Percentiles rank a stretch among this genome's conserved stretches.
Conservation (phyloP, 2,329 filamentous ascomycete species). For the Talaromyces verruculosus region DNA sequence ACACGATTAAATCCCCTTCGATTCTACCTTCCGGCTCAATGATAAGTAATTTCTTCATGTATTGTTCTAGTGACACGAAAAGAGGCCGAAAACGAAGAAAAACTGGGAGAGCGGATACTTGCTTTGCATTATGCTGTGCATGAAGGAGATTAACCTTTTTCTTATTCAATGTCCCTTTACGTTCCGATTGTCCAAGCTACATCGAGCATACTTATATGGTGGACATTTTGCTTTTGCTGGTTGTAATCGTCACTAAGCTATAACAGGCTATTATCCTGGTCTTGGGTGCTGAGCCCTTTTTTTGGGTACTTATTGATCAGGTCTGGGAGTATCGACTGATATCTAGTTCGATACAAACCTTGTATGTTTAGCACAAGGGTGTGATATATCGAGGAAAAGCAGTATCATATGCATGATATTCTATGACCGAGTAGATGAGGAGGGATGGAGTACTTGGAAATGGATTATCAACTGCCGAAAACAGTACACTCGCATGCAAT, state of each 20-base stretch:
- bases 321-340: neutral
- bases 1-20: neutral
- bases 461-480: neutral
- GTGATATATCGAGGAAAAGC: neutral
- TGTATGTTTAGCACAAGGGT: neutral
- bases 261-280: neutral
- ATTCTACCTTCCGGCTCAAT: neutral
- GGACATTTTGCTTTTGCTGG: neutral
- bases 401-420: neutral
- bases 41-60: neutral
- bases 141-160: neutral
- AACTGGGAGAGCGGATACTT: neutral
- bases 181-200: neutral
- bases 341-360: neutral
- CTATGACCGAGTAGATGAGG: neutral
- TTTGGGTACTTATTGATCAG: neutral
- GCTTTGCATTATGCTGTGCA: constrained; percentile 1
- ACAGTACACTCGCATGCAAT: neutral
- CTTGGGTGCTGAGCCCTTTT: neutral
- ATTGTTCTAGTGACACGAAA: neutral
- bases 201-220: neutral
- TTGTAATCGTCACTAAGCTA: neutral
- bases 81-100: neutral
- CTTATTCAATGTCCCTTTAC: neutral
- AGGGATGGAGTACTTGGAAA: neutral